These are phyloP conservation scores for Pterula multifida DNA, from an alignment of 1,284 basidiomycete genomes.

Conservation along the genomic window DNA sequence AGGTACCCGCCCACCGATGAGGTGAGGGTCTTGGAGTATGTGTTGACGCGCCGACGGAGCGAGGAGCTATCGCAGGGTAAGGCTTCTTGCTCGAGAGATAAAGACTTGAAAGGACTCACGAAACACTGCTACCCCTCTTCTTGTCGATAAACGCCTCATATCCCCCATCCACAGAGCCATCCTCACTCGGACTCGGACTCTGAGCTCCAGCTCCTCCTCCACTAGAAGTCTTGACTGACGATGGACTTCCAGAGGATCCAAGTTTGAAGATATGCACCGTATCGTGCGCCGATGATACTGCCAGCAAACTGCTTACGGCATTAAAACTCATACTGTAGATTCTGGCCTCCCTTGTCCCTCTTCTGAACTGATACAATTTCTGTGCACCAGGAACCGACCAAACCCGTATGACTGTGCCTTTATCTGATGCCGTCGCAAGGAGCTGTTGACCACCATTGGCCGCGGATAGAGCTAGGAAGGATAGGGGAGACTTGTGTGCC, in stretches of 20 bases:
- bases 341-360: slow-evolving; percentile 77
- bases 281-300: slow-evolving; percentile 86
- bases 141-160: slow-evolving; percentile 69
- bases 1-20: slow-evolving; percentile 83
- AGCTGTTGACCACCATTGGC: slow-evolving; percentile 55
- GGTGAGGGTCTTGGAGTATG: slow-evolving; percentile 37
- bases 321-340: slow-evolving; percentile 96
- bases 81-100: slow-evolving; percentile 1
- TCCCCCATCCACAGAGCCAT: slow-evolving; percentile 38
- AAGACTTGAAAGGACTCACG: slow-evolving; percentile 22
- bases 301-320: slow-evolving; percentile 69
- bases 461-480: slow-evolving; percentile 38
- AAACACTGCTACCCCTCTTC: slow-evolving; percentile 47
- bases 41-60: not conserved
- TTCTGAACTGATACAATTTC: slow-evolving; percentile 89
- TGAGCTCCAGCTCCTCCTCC: slow-evolving; percentile 8
- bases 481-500: slow-evolving; percentile 92
- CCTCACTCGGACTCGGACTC: slow-evolving; percentile 2
- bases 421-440: slow-evolving; percentile 90
- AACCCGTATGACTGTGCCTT: slow-evolving; percentile 35
- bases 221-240: not conserved
- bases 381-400: slow-evolving; percentile 60
- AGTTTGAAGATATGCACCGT: slow-evolving; percentile 98
- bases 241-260: slow-evolving; percentile 18
- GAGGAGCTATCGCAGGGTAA: slow-evolving; percentile 17